phyloP scores from a whole-genome alignment of 2,329 filamentous ascomycete species.

The Paramyrothecium sp. region DNA sequence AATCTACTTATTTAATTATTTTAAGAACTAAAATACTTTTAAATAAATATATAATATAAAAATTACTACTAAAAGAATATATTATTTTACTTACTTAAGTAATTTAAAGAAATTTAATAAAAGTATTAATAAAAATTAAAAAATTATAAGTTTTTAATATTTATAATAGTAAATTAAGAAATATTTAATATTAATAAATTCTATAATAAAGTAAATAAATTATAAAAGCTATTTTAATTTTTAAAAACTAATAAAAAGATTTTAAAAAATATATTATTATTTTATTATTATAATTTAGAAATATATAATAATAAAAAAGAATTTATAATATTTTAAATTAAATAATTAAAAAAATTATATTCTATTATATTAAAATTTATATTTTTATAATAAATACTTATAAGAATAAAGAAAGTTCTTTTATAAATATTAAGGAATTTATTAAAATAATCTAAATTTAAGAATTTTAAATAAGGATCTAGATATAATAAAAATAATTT shows the following conservation, averaged over 20 bases:
- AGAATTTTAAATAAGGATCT: too few relatives aligned
- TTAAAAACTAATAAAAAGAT: background rate
- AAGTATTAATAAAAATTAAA: background rate
- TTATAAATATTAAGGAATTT: background rate
- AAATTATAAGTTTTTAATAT: background rate
- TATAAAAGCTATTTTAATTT: background rate
- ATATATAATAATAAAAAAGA: background rate
- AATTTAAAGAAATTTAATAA: too few relatives aligned
- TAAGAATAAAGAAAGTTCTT: slow-evolving; percentile 1
- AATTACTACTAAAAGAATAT: too few relatives aligned
- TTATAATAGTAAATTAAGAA: background rate
- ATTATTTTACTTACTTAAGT: too few relatives aligned
- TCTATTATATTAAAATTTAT: slow-evolving; percentile 6
- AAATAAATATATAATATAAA: slow-evolving; percentile 1
- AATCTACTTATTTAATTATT: slow-evolving; percentile 20
- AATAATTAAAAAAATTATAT: background rate
- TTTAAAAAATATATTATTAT: background rate
- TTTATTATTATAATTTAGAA: background rate
- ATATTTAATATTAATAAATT: background rate
- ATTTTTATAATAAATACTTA: slow-evolving; percentile 3
- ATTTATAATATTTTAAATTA: background rate
- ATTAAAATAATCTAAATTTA: background rate
- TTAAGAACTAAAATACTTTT: slow-evolving; percentile 1
- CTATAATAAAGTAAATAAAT: background rate
- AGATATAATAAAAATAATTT: background rate